Conservation (phyloP, 179 eudicot genomes). For the Spergularia azorica region DNA sequence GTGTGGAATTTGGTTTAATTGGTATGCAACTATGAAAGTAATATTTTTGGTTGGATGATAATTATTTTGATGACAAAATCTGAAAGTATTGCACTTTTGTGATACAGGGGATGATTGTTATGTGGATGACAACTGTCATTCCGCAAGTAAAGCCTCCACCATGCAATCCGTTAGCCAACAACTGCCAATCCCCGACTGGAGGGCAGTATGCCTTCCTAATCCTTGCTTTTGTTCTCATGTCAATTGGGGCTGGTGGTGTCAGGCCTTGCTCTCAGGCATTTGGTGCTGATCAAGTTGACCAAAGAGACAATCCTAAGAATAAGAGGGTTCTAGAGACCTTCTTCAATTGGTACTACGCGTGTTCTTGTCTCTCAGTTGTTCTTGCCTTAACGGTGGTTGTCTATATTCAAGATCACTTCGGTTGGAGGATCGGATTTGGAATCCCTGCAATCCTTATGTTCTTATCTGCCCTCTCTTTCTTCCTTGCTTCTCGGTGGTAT, state of each 20-base stretch:
- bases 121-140: conserved; percentile 83
- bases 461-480: conserved; percentile 51
- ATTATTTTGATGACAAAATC: neutral
- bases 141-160: conserved; percentile 65
- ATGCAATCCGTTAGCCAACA: conserved; percentile 42
- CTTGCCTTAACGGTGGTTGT: conserved; percentile 72
- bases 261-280: conserved; percentile 88
- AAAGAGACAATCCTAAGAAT: conserved; percentile 44
- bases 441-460: conserved; percentile 81
- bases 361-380: conserved; percentile 48
- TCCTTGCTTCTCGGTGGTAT: conserved; percentile 62
- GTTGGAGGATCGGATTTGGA: conserved; percentile 90
- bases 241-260: conserved; percentile 88
- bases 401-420: conserved; percentile 75
- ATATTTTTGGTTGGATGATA: no score
- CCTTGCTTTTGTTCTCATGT: conserved; percentile 62
- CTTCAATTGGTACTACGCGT: conserved; percentile 84
- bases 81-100: neutral
- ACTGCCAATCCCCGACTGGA: conserved; percentile 55
- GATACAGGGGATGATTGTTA: conserved; percentile 65
- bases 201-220: conserved; percentile 49
- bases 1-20: no score
- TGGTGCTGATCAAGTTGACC: conserved; percentile 86
- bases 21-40: no score
- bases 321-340: conserved; percentile 62